Percentiles rank a stretch among this genome's conserved stretches.
Evolutionary conservation across 2,329 filamentous ascomycete species (phyloP).

Genomic region (Alternaria brassicicola): DNA sequence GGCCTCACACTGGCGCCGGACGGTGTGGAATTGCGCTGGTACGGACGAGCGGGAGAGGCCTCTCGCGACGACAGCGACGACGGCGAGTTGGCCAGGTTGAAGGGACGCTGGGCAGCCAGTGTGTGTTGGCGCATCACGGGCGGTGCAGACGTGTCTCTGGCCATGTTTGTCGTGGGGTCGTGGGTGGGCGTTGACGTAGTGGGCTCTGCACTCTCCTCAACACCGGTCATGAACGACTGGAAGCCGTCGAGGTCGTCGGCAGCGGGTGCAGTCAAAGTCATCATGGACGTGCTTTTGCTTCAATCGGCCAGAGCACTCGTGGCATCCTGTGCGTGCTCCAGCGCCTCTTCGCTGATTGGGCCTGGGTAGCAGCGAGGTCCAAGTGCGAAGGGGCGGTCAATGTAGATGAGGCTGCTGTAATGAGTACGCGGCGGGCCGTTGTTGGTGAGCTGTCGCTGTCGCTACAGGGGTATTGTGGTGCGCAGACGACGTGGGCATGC

Average conservation of each 20-base stretch:
- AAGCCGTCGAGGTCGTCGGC: conserved; percentile 36
- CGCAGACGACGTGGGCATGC: conserved; percentile 31
- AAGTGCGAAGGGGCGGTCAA: conserved; percentile 37
- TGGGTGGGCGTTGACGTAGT: conserved; percentile 20
- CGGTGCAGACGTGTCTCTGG: conserved; percentile 14
- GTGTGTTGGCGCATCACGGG: conserved; percentile 36
- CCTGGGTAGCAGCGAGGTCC: conserved; percentile 32
- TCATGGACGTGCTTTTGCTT: conserved; percentile 31
- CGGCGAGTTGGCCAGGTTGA: conserved; percentile 42
- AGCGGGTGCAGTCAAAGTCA: conserved; percentile 15
- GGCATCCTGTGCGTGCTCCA: conserved; percentile 39
- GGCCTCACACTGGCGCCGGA: conserved; percentile 30
- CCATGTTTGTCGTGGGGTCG: conserved; percentile 16
- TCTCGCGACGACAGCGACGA: conserved; percentile 55
- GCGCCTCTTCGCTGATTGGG: conserved; percentile 21
- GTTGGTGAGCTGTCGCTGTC: conserved; percentile 36
- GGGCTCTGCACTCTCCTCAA: conserved; percentile 48
- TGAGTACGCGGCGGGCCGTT: conserved; percentile 38
- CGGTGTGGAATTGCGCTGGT: conserved; percentile 32
- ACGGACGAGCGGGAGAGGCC: conserved; percentile 52
- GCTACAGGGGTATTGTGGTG: conserved; percentile 23
- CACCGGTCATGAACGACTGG: conserved; percentile 45
- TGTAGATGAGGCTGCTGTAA: conserved; percentile 22
- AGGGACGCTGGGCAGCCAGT: conserved; percentile 35
- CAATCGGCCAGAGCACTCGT: conserved; percentile 30